A percentile compares a stretch with the other conserved stretches of the same genome.
Conservation (phyloP, 208 protist genomes). For the Leptomonas seymouri region DNA sequence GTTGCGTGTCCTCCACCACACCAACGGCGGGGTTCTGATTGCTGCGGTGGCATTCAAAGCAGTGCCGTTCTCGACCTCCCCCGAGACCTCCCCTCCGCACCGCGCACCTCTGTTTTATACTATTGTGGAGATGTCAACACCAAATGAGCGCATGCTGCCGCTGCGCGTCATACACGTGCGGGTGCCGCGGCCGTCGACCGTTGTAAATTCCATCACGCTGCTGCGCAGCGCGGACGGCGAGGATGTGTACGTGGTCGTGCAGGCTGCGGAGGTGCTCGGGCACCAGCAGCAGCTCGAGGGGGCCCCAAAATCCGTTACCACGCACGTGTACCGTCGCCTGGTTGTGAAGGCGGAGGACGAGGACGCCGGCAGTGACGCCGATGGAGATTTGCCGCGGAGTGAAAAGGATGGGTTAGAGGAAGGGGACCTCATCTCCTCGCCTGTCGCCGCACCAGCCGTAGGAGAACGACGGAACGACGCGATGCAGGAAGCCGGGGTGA, state of each 20-base stretch:
- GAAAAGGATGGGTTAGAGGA: constrained; percentile 14
- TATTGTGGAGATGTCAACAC: constrained; percentile 36
- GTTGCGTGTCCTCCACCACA: constrained; percentile 41
- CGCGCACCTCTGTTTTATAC: constrained; percentile 32
- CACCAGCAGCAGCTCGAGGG: neutral
- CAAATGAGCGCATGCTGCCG: constrained; percentile 29
- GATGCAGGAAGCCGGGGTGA: neutral
- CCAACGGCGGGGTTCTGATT: constrained; percentile 33
- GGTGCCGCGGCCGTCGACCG: constrained; percentile 23
- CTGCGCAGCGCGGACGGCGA: constrained; percentile 42
- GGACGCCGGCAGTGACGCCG: neutral
- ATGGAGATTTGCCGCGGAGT: neutral
- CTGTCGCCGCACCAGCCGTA: neutral
- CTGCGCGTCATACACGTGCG: constrained; percentile 41
- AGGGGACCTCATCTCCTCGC: constrained; percentile 15
- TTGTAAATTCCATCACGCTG: constrained; percentile 30
- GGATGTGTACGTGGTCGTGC: constrained; percentile 56
- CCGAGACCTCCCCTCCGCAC: neutral
- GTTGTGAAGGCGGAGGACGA: neutral
- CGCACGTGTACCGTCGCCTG: constrained; percentile 52
- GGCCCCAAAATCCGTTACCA: constrained; percentile 6
- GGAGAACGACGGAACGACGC: neutral
- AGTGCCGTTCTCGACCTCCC: neutral
- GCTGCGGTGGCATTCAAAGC: constrained; percentile 32
- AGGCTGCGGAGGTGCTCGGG: constrained; percentile 17